Evolutionary conservation across 805 yeast genomes (phyloP), one percentile per base, ranked within the genome.

Genomic region (Kregervanrija pseudodelftensis): DNA sequence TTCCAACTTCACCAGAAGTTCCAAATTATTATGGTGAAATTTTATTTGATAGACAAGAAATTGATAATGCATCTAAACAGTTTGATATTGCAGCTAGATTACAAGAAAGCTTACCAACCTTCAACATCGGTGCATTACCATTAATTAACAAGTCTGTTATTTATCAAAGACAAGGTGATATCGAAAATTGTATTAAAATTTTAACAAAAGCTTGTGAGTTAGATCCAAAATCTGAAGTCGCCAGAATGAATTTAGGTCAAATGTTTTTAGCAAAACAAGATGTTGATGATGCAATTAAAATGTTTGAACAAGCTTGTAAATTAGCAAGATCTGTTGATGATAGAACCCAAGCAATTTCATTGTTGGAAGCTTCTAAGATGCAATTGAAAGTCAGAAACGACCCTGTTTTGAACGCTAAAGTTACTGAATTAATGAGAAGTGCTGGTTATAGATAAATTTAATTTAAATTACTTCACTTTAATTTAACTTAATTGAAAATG

Each of bases 11-110:
- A 43, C 87, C 98, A 45, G 96, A 88, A 65, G 84, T 89, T 56
- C 95, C 93, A 70, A 90, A 88, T 72, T 93, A 89, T 68, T 89
- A 82, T 61, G 99, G 98, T 60, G 99, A 93, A 70, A 82, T 91
- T 41, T 74, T 91, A 58, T 81, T 86, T 50, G 97, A 91, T 63
- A 76, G 76, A 57, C 84, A 83, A 61, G 87, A 85, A 55, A 67
- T 77, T 45, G 74, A 64, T 30, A 82, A 76, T 49, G 96, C 98
- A 46, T 66, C 79, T 48, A 79, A 79, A 60, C 90, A 88, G 69
- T 91, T 89, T 63, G 96, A 90, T 51, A 76, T 78, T 57, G 88
- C 98, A 44, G 82, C 81, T 44, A 80, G 85, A 65, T 73, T 93
- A 60, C 97, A 91, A 70, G 77, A 75, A 53, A 78, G 78, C 41